A percentile compares a stretch with the other conserved stretches of the same genome.
Evolutionary conservation across 306 rosid species (phyloP).

Genomic region (Rosa multiflora): DNA sequence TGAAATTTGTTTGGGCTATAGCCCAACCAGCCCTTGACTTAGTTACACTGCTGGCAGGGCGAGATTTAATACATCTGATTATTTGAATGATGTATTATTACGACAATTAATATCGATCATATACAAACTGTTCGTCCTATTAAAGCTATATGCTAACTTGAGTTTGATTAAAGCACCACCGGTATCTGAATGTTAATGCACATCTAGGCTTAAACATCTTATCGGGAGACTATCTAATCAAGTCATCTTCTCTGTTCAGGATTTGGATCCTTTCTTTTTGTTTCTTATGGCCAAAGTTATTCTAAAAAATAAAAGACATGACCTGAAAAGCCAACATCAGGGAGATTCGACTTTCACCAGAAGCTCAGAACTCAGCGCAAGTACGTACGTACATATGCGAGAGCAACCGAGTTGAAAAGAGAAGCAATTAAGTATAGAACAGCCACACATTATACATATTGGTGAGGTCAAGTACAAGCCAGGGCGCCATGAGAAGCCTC

Average conservation of each 20-base stretch:
- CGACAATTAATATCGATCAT: background rate
- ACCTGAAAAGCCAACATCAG: constrained; percentile 2
- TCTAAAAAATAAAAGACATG: background rate
- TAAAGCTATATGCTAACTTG: background rate
- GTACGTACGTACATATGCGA: background rate
- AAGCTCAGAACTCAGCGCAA: background rate
- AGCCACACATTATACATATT: background rate
- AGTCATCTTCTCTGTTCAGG: background rate
- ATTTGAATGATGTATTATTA: too few species aligned
- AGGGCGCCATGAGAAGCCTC: background rate
- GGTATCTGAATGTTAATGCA: background rate
- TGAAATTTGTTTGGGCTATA: too few species aligned
- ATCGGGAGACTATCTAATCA: background rate
- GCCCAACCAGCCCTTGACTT: too few species aligned
- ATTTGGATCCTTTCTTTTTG: background rate
- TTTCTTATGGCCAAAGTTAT: background rate
- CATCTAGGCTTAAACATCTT: background rate
- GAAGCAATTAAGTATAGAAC: background rate
- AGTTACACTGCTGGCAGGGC: background rate
- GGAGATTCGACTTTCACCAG: constrained; percentile 2
- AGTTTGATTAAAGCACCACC: background rate
- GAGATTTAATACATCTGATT: too few species aligned
- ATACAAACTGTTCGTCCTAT: too few species aligned
- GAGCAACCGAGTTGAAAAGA: background rate
- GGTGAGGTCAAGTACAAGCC: background rate